Percentiles rank a stretch among this genome's conserved stretches.
Evolutionary conservation across 129 eudicot species (phyloP).

Genomic region (Heracleum sosnowskyi): DNA sequence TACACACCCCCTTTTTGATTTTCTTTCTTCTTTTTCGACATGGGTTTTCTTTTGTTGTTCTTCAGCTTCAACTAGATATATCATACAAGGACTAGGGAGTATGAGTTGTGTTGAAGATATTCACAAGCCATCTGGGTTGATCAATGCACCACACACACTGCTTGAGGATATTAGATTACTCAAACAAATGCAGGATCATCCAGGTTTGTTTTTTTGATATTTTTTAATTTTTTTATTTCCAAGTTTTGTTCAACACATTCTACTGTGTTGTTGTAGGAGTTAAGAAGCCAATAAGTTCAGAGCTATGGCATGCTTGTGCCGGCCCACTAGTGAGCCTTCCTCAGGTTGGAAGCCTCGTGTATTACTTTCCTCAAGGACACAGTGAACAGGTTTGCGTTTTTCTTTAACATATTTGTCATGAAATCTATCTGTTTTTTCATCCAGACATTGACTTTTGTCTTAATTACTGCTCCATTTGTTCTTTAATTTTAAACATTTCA

Average conservation of each 20-base stretch:
- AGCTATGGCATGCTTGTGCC: constrained; percentile 99
- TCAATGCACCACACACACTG: constrained; percentile 43
- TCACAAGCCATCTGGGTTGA: constrained; percentile 55
- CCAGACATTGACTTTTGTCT: background rate
- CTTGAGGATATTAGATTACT: constrained; percentile 87
- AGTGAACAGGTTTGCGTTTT: constrained; percentile 75
- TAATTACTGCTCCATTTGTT: background rate
- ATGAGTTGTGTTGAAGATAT: constrained; percentile 72
- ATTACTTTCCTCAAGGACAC: constrained; percentile 97
- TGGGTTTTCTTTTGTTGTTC: constrained; percentile 22
- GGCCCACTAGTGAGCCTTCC: constrained; percentile 94
- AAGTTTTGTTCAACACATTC: background rate
- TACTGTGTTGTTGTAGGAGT: constrained; percentile 28
- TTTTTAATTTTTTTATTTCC: background rate
- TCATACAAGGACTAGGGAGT: background rate
- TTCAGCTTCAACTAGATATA: background rate
- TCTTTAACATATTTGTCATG: background rate
- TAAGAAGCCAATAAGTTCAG: constrained; percentile 68
- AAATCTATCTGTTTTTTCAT: background rate
- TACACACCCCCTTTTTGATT: constrained; percentile 2
- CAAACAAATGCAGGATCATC: constrained; percentile 94
- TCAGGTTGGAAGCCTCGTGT: constrained; percentile 94
- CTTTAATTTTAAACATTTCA: background rate
- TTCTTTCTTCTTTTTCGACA: constrained; percentile 25
- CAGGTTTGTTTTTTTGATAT: constrained; percentile 36